Evolutionary conservation across 306 rosid genomes (phyloP).

Genomic region (Cicer yamashitae): DNA sequence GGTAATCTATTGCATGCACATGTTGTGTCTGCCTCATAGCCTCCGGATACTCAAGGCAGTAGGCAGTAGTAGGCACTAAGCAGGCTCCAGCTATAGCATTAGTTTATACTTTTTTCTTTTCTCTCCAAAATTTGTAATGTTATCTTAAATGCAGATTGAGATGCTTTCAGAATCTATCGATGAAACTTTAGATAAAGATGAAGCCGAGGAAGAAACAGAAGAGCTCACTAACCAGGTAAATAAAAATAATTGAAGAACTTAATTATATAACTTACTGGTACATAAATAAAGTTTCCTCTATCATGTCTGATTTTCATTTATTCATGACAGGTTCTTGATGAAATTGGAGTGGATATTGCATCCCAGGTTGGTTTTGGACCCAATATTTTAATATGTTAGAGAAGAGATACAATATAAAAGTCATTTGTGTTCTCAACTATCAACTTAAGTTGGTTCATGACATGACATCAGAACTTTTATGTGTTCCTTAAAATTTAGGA

Average conservation of each 20-base stretch:
- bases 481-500: background rate
- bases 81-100: slow-evolving; percentile 2
- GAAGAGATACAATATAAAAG: background rate
- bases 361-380: slow-evolving; percentile 75
- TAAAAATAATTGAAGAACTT: slow-evolving; percentile 32
- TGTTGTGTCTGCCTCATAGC: background rate
- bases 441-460: background rate
- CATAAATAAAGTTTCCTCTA: background rate
- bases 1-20: background rate
- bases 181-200: slow-evolving; percentile 96
- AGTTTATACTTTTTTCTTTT: background rate
- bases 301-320: slow-evolving; percentile 35
- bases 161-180: slow-evolving; percentile 99
- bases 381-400: background rate
- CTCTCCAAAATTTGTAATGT: background rate
- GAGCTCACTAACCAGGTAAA: slow-evolving; percentile 95
- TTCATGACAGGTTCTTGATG: slow-evolving; percentile 85
- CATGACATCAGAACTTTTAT: background rate
- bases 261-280: slow-evolving; percentile 20
- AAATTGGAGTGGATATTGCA: slow-evolving; percentile 98
- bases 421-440: background rate
- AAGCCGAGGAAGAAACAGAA: slow-evolving; percentile 98
- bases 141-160: slow-evolving; percentile 73
- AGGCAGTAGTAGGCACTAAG: background rate
- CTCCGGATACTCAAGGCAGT: background rate